Base-by-base conservation (phyloP, 352 stramenopile species). In the Globisporangium yorkense region DNA sequence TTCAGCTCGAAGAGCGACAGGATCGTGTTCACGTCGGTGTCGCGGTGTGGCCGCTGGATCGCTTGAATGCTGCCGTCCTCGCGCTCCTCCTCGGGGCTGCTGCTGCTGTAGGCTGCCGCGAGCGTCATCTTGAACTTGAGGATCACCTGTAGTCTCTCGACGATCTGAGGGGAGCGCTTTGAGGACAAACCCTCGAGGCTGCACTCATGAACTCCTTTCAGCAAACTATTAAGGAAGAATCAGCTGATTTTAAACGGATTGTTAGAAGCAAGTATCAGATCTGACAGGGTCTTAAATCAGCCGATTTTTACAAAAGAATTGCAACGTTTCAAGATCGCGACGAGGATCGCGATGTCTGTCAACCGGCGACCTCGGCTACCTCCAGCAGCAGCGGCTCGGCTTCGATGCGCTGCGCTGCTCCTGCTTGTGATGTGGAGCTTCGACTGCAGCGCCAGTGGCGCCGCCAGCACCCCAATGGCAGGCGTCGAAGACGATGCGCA, bases 81-180 rank as follows among this genome's bases (percentile, higher is more conserved):
- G n/a, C 0, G 37, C 12, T 54, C 13, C 41, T 5, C 15, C 3
- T 6, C 15, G 5, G 41, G 8, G 5, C 13, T 37, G 64, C 16
- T 21, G 37, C 5, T 31, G 31, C 7, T 31, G 31, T 3, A 13
- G 3, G 21, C 62, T 3, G 64, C 37, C 43, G 31, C 70, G 49
- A 50, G 59, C 53, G 39, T 67, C 51, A 65, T 62, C 18, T 65
- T 66, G 31, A 84, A 85, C 0, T 56, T 46, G 2, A 88, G 48
- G 0, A 86, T 56, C 46, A 72, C 52, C 29, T 74, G 66, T 1
- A 89, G 66, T 15, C 61, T 64, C 67, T 87, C 75, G 6, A 88
- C 62, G 24, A 81, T 62, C 44, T 81, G 59, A 24, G 7, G 75
- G 75, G 41, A 73, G 58, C 9, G 67, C 66, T 13, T 74, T 77